phyloP scores from a whole-genome alignment of 2,329 filamentous ascomycete genomes.

The Penicillium oxalicum region DNA sequence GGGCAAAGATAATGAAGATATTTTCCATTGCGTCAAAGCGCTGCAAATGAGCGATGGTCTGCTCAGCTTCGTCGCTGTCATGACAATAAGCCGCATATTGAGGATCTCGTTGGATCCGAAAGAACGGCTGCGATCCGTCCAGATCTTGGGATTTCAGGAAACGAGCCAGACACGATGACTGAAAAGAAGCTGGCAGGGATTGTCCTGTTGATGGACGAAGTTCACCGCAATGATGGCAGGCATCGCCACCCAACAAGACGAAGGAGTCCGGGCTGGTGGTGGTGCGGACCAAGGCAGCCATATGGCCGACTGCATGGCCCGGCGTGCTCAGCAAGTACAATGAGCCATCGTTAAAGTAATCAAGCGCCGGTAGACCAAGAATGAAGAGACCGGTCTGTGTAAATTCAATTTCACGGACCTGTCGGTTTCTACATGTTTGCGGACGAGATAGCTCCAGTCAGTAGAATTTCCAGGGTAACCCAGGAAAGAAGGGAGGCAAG shows the following conservation, averaged over 20 bases:
- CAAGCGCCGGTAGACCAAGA: conserved; percentile 31
- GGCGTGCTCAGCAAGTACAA: conserved; percentile 35
- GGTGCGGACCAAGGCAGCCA: conserved; percentile 42
- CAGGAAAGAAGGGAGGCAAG: conserved; percentile 11
- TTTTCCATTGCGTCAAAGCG: conserved; percentile 6
- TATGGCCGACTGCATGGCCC: conserved; percentile 45
- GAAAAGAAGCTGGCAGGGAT: conserved; percentile 27
- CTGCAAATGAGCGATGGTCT: not conserved
- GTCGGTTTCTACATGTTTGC: conserved; percentile 12
- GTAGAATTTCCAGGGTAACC: conserved; percentile 21
- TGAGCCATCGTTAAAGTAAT: conserved; percentile 40
- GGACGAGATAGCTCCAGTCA: conserved; percentile 7
- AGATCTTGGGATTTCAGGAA: conserved; percentile 1
- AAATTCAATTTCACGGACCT: not conserved
- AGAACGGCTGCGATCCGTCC: conserved; percentile 5
- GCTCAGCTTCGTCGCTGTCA: not conserved
- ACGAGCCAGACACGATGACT: not conserved
- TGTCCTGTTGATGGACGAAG: conserved; percentile 41
- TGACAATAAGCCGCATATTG: not conserved
- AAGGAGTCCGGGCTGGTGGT: conserved; percentile 33
- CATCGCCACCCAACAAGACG: conserved; percentile 48
- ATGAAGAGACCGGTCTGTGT: not conserved
- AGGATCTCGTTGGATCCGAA: not conserved
- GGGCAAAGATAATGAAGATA: conserved; percentile 28
- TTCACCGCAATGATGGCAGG: conserved; percentile 42